A percentile compares a stretch with the other conserved stretches of the same genome.
phyloP scores from a whole-genome alignment of 257 asterid species.

The Rauvolfia tetraphylla region DNA sequence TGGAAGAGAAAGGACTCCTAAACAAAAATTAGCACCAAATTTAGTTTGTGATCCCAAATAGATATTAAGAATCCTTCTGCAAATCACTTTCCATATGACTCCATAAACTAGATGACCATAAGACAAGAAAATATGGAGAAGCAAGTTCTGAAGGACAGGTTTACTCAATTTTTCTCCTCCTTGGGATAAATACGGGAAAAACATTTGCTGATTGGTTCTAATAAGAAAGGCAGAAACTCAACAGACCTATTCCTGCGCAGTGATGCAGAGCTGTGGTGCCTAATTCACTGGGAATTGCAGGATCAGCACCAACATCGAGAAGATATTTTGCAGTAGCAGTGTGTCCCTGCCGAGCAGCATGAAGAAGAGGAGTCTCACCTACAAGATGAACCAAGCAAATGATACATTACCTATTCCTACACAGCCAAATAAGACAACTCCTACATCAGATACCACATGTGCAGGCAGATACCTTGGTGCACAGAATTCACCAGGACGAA shows the following conservation, averaged over 20 bases:
- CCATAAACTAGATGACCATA: neutral
- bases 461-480: neutral
- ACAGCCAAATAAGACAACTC: neutral
- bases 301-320: constrained; percentile 70
- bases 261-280: constrained; percentile 91
- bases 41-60: neutral
- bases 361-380: constrained; percentile 92
- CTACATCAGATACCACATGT: neutral
- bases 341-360: constrained; percentile 91
- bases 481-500: neutral
- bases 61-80: neutral
- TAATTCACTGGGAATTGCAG: constrained; percentile 73
- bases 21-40: neutral
- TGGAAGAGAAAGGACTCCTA: neutral
- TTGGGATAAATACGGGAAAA: neutral
- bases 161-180: neutral
- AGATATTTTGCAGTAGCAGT: constrained; percentile 72
- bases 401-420: neutral
- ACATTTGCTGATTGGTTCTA: neutral
- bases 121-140: neutral
- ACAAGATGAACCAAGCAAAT: constrained; percentile 10
- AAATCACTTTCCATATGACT: neutral
- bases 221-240: neutral
- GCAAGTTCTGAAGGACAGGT: neutral
- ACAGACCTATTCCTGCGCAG: constrained; percentile 74